phyloP scores from a whole-genome alignment of 345 rosid species.

The Arabidopsis arenosa region DNA sequence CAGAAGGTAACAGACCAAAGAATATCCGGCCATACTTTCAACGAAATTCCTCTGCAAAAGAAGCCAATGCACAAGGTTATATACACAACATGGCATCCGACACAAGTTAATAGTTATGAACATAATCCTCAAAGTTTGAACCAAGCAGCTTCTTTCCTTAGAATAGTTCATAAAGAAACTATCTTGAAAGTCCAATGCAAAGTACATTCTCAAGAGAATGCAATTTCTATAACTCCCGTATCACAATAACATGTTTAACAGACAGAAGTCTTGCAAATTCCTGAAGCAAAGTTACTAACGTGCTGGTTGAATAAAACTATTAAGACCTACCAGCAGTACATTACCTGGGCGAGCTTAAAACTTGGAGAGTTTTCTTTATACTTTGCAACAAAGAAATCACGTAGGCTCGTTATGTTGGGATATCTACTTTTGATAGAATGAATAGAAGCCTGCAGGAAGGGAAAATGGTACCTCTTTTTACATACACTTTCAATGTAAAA shows the following conservation, averaged over 20 bases:
- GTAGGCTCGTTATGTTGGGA: conserved; percentile 81
- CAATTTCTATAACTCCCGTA: not conserved
- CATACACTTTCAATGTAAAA: conserved; percentile 16
- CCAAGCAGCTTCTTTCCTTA: conserved; percentile 20
- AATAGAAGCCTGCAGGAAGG: conserved; percentile 78
- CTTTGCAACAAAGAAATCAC: conserved; percentile 90
- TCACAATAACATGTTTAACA: conserved; percentile 26
- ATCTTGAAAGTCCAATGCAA: conserved; percentile 20
- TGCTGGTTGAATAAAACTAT: conserved; percentile 23
- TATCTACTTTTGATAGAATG: conserved; percentile 98
- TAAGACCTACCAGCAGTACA: conserved; percentile 21
- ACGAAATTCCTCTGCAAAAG: conserved; percentile 93
- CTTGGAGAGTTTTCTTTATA: conserved; percentile 82
- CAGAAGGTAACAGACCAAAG: conserved; percentile 95
- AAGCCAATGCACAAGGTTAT: conserved; percentile 25
- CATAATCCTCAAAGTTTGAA: conserved; percentile 21
- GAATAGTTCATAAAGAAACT: conserved; percentile 1
- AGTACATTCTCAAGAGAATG: conserved; percentile 21
- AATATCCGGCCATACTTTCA: conserved; percentile 99
- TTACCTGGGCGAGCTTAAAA: conserved; percentile 98
- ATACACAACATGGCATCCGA: conserved; percentile 9
- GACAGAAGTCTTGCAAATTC: conserved; percentile 2
- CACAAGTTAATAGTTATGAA: not conserved
- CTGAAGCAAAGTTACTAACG: conserved; percentile 22
- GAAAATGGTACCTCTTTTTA: conserved; percentile 2